A percentile compares a stretch with the other conserved stretches of the same genome.
phyloP scores from a whole-genome alignment of 2,329 filamentous ascomycete genomes.

The Aspergillus vadensis region DNA sequence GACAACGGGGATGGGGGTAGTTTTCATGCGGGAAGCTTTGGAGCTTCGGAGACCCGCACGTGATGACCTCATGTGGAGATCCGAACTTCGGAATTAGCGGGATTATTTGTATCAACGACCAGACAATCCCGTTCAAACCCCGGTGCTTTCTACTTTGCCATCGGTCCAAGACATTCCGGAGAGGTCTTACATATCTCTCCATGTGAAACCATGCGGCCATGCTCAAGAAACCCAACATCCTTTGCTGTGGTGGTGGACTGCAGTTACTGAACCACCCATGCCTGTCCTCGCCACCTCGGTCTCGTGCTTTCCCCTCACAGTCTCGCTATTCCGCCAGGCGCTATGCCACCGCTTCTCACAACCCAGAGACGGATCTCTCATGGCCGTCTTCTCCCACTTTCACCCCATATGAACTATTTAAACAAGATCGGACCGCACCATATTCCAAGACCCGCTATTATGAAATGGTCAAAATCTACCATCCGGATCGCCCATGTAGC shows the following conservation, averaged over 20 bases:
- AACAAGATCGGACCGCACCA: constrained; percentile 59
- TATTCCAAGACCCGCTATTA: constrained; percentile 88
- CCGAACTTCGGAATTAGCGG: neutral
- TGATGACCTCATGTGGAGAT: neutral
- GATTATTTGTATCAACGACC: neutral
- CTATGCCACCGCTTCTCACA: constrained; percentile 37
- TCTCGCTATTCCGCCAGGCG: constrained; percentile 24
- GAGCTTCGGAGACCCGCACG: neutral
- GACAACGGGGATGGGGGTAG: neutral
- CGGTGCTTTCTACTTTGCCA: neutral
- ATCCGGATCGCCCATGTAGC: constrained; percentile 70
- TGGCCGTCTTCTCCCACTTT: constrained; percentile 49
- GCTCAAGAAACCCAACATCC: constrained; percentile 50
- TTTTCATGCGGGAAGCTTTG: neutral
- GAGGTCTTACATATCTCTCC: constrained; percentile 16
- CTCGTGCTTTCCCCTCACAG: constrained; percentile 26
- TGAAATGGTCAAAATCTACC: constrained; percentile 91
- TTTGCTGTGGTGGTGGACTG: constrained; percentile 42
- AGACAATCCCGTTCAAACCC: neutral
- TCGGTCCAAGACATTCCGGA: neutral
- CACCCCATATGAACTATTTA: constrained; percentile 90
- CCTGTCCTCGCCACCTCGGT: constrained; percentile 27
- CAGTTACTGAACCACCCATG: constrained; percentile 35
- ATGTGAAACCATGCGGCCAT: constrained; percentile 43
- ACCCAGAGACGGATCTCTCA: constrained; percentile 33